Evolutionary conservation across 2,329 filamentous ascomycete species (phyloP).

Genomic region (Stemphylium lycopersici): DNA sequence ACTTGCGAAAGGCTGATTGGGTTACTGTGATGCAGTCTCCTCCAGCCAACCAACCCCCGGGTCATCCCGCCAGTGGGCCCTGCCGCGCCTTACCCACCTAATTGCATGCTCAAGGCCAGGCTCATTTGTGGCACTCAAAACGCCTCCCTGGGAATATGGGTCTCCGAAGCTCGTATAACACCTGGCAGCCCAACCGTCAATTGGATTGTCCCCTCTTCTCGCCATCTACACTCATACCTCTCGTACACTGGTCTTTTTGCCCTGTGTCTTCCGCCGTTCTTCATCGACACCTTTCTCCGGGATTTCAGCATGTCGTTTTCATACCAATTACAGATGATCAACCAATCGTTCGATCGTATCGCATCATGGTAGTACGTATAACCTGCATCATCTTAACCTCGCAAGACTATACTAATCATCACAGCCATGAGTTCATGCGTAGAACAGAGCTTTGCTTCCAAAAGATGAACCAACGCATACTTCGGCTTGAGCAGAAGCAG

Average conservation of each 20-base stretch:
- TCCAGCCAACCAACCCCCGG: constrained; percentile 10
- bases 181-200: constrained; percentile 15
- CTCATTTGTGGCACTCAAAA: constrained; percentile 24
- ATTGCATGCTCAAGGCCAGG: constrained; percentile 23
- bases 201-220: background rate
- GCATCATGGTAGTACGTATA: constrained; percentile 41
- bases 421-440: constrained; percentile 39
- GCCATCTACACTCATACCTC: background rate
- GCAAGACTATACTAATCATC: constrained; percentile 5
- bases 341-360: constrained; percentile 41
- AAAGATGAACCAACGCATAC: constrained; percentile 35
- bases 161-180: constrained; percentile 24
- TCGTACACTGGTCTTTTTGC: background rate
- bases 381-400: background rate
- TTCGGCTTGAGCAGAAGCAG: constrained; percentile 35
- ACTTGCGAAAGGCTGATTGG: constrained; percentile 18
- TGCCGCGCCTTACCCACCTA: constrained; percentile 27
- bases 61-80: constrained; percentile 18
- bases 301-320: constrained; percentile 37
- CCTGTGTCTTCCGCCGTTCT: background rate
- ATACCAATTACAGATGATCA: constrained; percentile 41
- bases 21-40: constrained; percentile 8
- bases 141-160: constrained; percentile 16
- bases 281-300: background rate
- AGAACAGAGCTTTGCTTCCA: constrained; percentile 39